Evolutionary conservation across 140 eudicot species (phyloP), one percentile per base, ranked within the genome.

Genomic region (Erigeron philadelphicus): DNA sequence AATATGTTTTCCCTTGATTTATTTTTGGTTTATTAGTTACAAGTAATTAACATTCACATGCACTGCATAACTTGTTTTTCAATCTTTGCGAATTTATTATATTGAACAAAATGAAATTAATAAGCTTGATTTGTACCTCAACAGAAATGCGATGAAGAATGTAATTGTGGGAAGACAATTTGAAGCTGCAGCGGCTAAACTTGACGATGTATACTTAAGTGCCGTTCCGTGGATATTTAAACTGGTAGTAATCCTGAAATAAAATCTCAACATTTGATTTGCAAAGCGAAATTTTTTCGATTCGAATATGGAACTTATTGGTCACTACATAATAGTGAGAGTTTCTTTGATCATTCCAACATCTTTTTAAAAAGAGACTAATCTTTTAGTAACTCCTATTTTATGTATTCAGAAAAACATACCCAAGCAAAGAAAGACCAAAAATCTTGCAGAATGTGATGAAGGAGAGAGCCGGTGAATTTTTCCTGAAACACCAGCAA

Each of bases 151-250:
- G 66, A 89, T 74, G 67, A 89, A 76, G 56, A 89, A 89, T 40
- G 96, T 84, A 21, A 86, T 73, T 60, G 74, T 86, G 10, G 96
- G 96, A 62, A 89, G 88, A 41, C 85, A 84, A 72, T 89, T 89
- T 43, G 95, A 35, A 35, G 81, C 69, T 59, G 96, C 96, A 61
- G 96, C 90, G 6, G 88, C 95, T 81, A 86, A 71, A 61, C 88
- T 82, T 55, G 96, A 95, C 41, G 96, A 75, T n/a, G 96, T 86
- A 55, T 86, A 84, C 50, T 65, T 75, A 47, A 89, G 82, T 17
- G 75, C 96, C 13, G 84, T 81, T 11, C 90, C 95, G 71, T 84
- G 79, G 16, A 86, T 64, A 80, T 89, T 80, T 78, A 86, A 78
- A 81, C 87, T 82, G 61, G 81, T 31, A 8, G 96, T 86, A 43